Evolutionary conservation across 768 basidiomycete genomes (phyloP).

Genomic region (Psilocybe tampanensis): DNA sequence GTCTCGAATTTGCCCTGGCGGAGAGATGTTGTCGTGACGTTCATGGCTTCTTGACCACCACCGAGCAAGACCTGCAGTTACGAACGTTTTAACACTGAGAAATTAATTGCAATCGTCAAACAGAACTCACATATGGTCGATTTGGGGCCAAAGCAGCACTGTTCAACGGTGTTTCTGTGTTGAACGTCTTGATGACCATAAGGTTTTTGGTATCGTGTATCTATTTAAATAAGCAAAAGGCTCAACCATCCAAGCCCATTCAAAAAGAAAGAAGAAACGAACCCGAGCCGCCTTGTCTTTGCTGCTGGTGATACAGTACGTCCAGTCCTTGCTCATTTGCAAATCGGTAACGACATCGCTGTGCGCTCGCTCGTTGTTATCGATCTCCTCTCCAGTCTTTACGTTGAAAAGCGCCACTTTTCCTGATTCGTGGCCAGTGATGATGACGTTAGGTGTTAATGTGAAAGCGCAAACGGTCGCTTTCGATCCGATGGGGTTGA

Average conservation of each 20-base stretch:
- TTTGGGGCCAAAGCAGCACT: slow-evolving; percentile 85
- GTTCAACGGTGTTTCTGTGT: slow-evolving; percentile 94
- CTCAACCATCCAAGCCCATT: background rate
- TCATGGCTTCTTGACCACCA: slow-evolving; percentile 98
- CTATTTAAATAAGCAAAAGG: slow-evolving; percentile 30
- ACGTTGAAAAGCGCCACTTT: slow-evolving; percentile 92
- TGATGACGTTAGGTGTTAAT: slow-evolving; percentile 70
- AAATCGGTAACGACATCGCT: slow-evolving; percentile 88
- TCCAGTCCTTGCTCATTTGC: slow-evolving; percentile 86
- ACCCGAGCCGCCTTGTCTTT: slow-evolving; percentile 97
- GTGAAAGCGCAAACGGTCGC: slow-evolving; percentile 97
- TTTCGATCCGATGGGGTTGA: slow-evolving; percentile 91
- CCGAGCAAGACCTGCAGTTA: slow-evolving; percentile 80
- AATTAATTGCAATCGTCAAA: background rate
- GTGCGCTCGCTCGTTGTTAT: slow-evolving; percentile 87
- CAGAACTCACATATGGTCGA: slow-evolving; percentile 72
- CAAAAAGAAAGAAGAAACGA: slow-evolving; percentile 26
- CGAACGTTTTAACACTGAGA: background rate
- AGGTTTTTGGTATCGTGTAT: slow-evolving; percentile 90
- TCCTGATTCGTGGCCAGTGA: slow-evolving; percentile 97
- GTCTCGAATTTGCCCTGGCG: slow-evolving; percentile 98
- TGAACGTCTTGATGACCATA: slow-evolving; percentile 89
- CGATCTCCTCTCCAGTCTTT: slow-evolving; percentile 81
- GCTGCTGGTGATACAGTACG: slow-evolving; percentile 94
- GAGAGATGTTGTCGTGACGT: slow-evolving; percentile 90